Conservation (phyloP, 1,284 basidiomycete species). For the Calocybe gambosa region DNA sequence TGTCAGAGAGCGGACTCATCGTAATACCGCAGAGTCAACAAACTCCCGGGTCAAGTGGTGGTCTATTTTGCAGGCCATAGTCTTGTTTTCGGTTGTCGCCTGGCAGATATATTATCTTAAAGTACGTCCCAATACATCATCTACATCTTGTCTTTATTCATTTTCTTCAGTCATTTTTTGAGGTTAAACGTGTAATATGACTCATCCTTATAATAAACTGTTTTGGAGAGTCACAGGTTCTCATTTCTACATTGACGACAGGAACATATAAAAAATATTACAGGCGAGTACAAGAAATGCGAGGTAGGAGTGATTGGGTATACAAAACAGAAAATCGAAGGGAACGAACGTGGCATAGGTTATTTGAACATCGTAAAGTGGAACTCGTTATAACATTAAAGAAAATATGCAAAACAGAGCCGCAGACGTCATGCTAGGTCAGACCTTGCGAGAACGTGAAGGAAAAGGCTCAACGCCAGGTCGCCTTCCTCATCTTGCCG, state of each 20-base stretch:
- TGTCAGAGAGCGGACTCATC: constrained; percentile 86
- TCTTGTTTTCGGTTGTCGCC: constrained; percentile 86
- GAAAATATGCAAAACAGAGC: constrained; percentile 13
- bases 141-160: background rate
- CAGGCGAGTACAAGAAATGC: constrained; percentile 7
- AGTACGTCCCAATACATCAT: constrained; percentile 39
- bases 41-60: constrained; percentile 99
- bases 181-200: constrained; percentile 90
- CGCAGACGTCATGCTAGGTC: constrained; percentile 8
- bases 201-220: constrained; percentile 1
- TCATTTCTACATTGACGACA: constrained; percentile 7
- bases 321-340: constrained; percentile 11
- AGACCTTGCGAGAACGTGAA: background rate
- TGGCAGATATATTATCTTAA: constrained; percentile 99
- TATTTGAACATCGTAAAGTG: constrained; percentile 1
- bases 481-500: constrained; percentile 35
- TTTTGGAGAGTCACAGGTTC: constrained; percentile 1
- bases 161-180: constrained; percentile 72
- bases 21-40: constrained; percentile 92
- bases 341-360: constrained; percentile 12
- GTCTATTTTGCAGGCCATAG: constrained; percentile 87
- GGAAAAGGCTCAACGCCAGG: constrained; percentile 39
- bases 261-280: constrained; percentile 4
- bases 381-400: constrained; percentile 3
- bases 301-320: constrained; percentile 14